Percentiles rank a stretch among this genome's conserved stretches.
Conservation (phyloP, 2,329 filamentous ascomycete genomes). For the Cytospora piceae region DNA sequence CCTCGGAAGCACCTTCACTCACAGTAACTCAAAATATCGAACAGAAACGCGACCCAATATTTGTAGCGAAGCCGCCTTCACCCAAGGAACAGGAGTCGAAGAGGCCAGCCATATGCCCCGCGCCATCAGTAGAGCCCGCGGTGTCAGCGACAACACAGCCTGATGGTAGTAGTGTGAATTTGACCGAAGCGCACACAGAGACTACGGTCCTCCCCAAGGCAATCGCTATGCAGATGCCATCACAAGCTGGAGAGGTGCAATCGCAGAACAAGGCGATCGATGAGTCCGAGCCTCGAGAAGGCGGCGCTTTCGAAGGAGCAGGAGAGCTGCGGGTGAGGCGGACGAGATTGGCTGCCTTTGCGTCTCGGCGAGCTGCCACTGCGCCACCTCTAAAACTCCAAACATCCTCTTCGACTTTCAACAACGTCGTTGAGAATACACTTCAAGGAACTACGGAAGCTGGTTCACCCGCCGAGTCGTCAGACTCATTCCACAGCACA, state of each 20-base stretch:
- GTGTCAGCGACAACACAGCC: background rate
- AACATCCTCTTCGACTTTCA: slow-evolving; percentile 41
- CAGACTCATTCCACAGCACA: slow-evolving; percentile 59
- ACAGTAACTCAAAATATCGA: background rate
- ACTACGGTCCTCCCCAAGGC: background rate
- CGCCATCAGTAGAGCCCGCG: slow-evolving; percentile 1
- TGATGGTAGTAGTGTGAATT: background rate
- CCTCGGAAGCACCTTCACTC: background rate
- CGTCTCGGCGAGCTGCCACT: slow-evolving; percentile 29
- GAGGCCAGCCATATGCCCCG: slow-evolving; percentile 2
- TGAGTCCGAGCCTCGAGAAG: slow-evolving; percentile 6
- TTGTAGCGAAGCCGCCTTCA: slow-evolving; percentile 14
- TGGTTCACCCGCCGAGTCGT: slow-evolving; percentile 50
- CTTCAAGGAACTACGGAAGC: slow-evolving; percentile 31
- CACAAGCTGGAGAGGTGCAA: background rate
- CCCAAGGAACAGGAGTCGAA: slow-evolving; percentile 6
- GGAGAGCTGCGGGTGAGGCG: slow-evolving; percentile 29
- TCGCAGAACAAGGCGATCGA: background rate
- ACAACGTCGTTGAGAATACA: slow-evolving; percentile 41
- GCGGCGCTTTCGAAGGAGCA: slow-evolving; percentile 24
- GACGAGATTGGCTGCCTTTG: slow-evolving; percentile 28
- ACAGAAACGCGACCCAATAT: slow-evolving; percentile 15
- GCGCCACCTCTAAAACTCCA: slow-evolving; percentile 30
- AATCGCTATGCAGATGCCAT: background rate
- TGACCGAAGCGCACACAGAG: background rate